Evolutionary conservation across 257 asterid species (phyloP).

Genomic region (Knoxia roxburghii): DNA sequence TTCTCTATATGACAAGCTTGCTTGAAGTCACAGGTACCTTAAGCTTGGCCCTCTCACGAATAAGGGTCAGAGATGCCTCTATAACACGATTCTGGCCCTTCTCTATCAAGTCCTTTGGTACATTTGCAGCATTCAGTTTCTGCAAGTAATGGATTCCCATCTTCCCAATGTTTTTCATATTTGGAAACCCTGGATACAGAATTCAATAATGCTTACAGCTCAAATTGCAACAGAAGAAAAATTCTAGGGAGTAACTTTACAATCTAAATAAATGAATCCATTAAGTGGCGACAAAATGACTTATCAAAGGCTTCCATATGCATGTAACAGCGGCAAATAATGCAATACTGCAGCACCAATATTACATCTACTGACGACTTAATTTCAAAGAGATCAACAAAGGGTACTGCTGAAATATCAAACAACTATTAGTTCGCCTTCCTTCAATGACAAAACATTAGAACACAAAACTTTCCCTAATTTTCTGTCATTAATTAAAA

Average conservation of each 20-base stretch:
- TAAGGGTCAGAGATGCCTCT: slow-evolving; percentile 93
- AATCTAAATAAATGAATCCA: neutral
- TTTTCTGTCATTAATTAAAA: neutral
- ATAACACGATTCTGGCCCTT: slow-evolving; percentile 94
- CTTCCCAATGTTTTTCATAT: slow-evolving; percentile 57
- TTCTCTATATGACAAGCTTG: neutral
- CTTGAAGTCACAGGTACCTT: slow-evolving; percentile 45
- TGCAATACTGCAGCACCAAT: neutral
- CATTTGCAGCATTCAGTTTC: slow-evolving; percentile 63
- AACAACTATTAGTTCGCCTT: too few species aligned
- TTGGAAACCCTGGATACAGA: slow-evolving; percentile 21
- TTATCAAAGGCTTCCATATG: neutral
- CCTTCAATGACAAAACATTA: neutral
- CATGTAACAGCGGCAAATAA: neutral
- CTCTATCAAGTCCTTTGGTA: slow-evolving; percentile 80
- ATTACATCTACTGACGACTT: neutral
- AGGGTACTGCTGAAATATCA: neutral
- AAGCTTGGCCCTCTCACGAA: slow-evolving; percentile 97
- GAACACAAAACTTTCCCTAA: neutral
- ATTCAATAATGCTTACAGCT: neutral
- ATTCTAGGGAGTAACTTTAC: neutral
- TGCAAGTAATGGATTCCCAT: slow-evolving; percentile 83
- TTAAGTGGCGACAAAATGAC: neutral
- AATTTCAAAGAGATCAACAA: neutral
- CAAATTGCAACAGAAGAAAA: neutral